phyloP scores from a whole-genome alignment of 352 stramenopile genomes.

The Phytopythium boreale region DNA sequence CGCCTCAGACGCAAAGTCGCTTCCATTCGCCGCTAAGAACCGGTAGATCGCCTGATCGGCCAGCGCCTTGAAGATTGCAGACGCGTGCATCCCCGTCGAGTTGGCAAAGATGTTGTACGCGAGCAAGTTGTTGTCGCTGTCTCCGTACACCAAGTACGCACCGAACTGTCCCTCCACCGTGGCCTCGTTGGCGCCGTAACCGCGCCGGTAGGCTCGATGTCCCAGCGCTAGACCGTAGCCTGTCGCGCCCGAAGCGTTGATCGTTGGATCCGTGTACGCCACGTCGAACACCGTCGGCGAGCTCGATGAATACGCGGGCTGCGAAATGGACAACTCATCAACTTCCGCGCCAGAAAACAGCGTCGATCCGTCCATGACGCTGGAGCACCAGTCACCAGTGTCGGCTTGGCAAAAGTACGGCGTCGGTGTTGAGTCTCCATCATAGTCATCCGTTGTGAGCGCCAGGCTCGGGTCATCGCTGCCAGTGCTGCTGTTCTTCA shows the following conservation, averaged over 20 bases:
- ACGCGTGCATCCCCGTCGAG: conserved; percentile 37
- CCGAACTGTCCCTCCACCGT: conserved; percentile 53
- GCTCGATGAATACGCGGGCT: too few relatives aligned
- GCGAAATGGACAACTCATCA: too few relatives aligned
- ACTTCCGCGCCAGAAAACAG: too few relatives aligned
- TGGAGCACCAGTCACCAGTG: too few relatives aligned
- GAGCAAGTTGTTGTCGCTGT: conserved; percentile 24
- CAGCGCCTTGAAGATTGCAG: conserved; percentile 45
- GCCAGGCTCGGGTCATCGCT: conserved; percentile 20
- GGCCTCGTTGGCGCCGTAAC: too few relatives aligned
- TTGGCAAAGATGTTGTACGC: conserved; percentile 55
- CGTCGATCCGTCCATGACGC: too few relatives aligned
- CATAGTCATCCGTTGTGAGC: conserved; percentile 13
- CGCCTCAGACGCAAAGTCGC: conserved; percentile 16
- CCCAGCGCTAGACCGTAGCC: conserved; percentile 42
- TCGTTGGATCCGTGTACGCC: conserved; percentile 40
- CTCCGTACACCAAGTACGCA: conserved; percentile 29
- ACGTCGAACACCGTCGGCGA: conserved; percentile 56
- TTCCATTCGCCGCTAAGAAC: conserved; percentile 25
- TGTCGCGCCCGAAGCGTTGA: conserved; percentile 42
- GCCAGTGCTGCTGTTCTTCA: conserved; percentile 16
- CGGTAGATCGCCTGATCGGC: conserved; percentile 50
- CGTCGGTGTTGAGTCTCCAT: conserved; percentile 13
- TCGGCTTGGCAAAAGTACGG: conserved; percentile 21
- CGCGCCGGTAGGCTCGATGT: conserved; percentile 9